Base-by-base conservation (phyloP, 2,329 filamentous ascomycete species). In the Ophiostoma australiae region DNA sequence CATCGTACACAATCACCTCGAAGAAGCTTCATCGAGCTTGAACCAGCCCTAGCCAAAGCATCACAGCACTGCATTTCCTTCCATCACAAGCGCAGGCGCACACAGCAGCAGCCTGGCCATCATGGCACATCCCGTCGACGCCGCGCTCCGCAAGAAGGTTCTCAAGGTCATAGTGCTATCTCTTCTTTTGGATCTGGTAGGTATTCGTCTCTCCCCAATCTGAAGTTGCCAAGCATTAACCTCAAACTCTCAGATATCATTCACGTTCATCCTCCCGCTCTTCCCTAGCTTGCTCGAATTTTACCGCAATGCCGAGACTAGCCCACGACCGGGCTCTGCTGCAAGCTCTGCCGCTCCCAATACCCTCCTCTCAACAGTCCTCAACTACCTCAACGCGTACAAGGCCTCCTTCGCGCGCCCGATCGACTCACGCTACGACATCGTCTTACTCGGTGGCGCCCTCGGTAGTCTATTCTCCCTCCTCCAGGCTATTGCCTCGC, bases 371-470 rank as follows among this genome's bases (percentile, higher is more conserved):
- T 90, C 93, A 73, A 87, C 87, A 73, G 88, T 98, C 71, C 86
- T 99, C 73, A 84, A 85, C 76, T 94, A 91, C 75, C 86, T 99
- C 69, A 97, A 99, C 78, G 85, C 91, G 66, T 99, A 99, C 87
- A 99, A 99, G 81, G 90, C 94, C 75, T 87, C 92, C 71, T 99
- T 99, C 78, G 89, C 92, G 63, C 90, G 90, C 70, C 94, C 94
- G 65, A 98, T 99, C 80, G 94, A 97, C 78, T 94, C 94, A 71
- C 90, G 93, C 82, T 97, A 99, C 84, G 95, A 99, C 79, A 97
- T 98, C 75, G 94, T 99, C 35, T 86, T 99, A 63, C 87, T 99
- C 6, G 95, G 95, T 70, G 95, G 95, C 67, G 95, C 94, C 31
- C 84, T 99, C 35, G 95, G 95, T 74, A 97, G 94, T 71, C 84